phyloP scores from a whole-genome alignment of 495 filamentous ascomycete genomes.

The Chaetomidium leptoderma region DNA sequence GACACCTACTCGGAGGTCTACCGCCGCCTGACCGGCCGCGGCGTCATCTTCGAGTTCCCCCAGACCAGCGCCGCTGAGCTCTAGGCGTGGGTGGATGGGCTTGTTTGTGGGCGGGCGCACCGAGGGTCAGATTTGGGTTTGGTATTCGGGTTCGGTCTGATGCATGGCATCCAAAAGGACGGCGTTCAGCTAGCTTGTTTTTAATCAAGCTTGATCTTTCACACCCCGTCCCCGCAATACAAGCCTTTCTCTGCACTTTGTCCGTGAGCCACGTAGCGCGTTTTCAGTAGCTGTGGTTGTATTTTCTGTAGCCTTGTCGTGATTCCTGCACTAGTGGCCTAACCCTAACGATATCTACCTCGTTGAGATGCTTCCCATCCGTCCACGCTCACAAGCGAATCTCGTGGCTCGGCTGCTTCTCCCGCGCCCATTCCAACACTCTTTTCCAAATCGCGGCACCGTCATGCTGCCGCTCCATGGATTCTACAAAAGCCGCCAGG shows the following conservation, averaged over 20 bases:
- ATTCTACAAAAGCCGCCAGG: slow-evolving; percentile 13
- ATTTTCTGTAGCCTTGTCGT: not conserved
- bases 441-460: slow-evolving; percentile 42
- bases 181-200: slow-evolving; percentile 40
- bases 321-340: no score
- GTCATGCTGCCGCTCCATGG: slow-evolving; percentile 38
- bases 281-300: no score
- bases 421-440: slow-evolving; percentile 41
- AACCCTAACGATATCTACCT: no score
- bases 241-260: slow-evolving; percentile 21
- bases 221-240: slow-evolving; percentile 19
- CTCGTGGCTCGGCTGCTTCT: slow-evolving; percentile 14
- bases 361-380: not conserved
- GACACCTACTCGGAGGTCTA: slow-evolving; percentile 99
- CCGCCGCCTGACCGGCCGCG: slow-evolving; percentile 87
- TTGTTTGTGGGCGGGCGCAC: slow-evolving; percentile 27
- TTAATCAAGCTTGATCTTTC: slow-evolving; percentile 32
- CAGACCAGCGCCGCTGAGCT: slow-evolving; percentile 70
- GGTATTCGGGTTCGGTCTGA: slow-evolving; percentile 31
- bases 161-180: slow-evolving; percentile 34
- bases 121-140: slow-evolving; percentile 31
- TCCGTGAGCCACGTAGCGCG: no score
- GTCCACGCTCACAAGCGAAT: slow-evolving; percentile 2
- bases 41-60: slow-evolving; percentile 96
- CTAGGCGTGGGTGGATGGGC: slow-evolving; percentile 44